Conservation (phyloP, 148 eudicot species). For the Fagopyrum esculentum region DNA sequence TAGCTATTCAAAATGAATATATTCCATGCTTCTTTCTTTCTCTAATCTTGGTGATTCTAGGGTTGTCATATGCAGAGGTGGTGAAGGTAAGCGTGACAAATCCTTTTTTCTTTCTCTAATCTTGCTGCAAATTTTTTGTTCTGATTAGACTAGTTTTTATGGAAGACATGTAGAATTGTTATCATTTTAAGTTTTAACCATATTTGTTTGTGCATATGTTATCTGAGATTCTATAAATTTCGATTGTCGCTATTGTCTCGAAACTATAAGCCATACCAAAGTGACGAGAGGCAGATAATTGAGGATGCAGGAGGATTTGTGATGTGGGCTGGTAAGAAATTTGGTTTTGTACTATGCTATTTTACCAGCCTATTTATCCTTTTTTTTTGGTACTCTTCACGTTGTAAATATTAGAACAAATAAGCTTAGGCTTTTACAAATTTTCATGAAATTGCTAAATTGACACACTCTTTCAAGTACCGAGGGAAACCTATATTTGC, state of each 20-base stretch:
- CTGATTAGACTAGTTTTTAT: background rate
- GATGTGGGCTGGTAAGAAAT: constrained; percentile 86
- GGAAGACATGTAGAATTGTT: background rate
- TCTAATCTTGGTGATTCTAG: background rate
- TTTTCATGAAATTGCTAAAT: background rate
- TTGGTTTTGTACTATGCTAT: background rate
- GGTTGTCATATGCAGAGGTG: too few relatives aligned
- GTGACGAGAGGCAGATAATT: constrained; percentile 88
- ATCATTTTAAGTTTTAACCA: background rate
- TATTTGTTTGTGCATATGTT: background rate
- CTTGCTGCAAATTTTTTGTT: too few relatives aligned
- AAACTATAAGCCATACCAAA: constrained; percentile 98
- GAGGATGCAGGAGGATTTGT: constrained; percentile 99
- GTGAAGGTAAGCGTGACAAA: too few relatives aligned
- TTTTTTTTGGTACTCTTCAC: background rate
- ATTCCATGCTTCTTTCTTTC: background rate
- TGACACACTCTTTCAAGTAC: background rate
- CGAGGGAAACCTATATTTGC: background rate
- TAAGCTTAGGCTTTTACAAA: background rate
- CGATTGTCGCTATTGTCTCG: constrained; percentile 75
- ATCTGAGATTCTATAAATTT: constrained; percentile 2
- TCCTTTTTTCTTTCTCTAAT: too few relatives aligned
- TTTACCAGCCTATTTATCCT: background rate
- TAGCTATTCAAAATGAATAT: too few relatives aligned
- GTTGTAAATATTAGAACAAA: background rate